Conservation (phyloP, 1,284 basidiomycete species). For the Puccinia coronata region DNA sequence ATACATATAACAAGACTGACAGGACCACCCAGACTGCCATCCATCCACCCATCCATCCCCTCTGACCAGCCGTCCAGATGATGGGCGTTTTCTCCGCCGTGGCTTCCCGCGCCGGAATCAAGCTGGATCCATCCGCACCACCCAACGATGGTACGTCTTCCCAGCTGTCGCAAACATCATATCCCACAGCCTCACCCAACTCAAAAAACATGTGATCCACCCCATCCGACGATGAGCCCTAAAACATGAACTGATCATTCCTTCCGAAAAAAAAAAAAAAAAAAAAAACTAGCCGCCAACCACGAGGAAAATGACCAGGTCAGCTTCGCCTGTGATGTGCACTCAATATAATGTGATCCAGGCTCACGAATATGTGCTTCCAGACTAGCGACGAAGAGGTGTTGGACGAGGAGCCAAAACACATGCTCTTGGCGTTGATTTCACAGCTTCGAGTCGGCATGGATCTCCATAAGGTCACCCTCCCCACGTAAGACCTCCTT, state of each 20-base stretch:
- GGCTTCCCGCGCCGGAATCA: conserved; percentile 25
- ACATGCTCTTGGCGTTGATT: conserved; percentile 65
- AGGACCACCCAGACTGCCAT: too few relatives aligned
- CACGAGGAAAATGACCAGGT: background rate
- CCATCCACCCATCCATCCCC: too few relatives aligned
- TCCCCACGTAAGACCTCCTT: conserved; percentile 23
- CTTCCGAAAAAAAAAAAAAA: too few relatives aligned
- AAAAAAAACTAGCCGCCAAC: background rate
- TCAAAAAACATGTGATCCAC: background rate
- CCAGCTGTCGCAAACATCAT: background rate
- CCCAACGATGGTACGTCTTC: conserved; percentile 18
- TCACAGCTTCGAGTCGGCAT: conserved; percentile 86
- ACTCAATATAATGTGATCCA: background rate
- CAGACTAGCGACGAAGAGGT: conserved; percentile 58
- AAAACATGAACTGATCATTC: too few relatives aligned
- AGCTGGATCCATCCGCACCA: background rate
- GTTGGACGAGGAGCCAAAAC: conserved; percentile 60
- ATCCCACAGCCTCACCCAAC: background rate
- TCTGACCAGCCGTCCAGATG: conserved; percentile 11
- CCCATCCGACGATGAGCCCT: background rate
- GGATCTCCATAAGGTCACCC: conserved; percentile 88
- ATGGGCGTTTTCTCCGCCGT: conserved; percentile 38
- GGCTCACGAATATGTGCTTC: background rate
- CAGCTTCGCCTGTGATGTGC: background rate
- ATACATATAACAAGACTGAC: too few relatives aligned